phyloP scores from a whole-genome alignment of 202 grass and related monocot species.

The Bolboschoenoplectus hybrid region DNA sequence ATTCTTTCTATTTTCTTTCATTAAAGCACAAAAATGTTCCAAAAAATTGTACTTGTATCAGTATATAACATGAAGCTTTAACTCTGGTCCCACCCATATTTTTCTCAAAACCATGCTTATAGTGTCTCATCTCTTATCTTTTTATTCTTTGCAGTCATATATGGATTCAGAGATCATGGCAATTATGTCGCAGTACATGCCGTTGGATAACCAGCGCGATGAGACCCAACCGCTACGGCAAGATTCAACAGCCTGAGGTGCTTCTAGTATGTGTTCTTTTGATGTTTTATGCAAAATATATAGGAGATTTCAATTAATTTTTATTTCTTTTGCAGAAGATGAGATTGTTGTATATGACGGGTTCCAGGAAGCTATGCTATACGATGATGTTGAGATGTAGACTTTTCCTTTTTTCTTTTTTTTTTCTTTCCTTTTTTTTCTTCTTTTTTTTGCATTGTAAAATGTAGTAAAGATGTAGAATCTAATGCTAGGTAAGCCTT shows the following conservation, averaged over 20 bases:
- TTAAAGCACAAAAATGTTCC: not conserved
- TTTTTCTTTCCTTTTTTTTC: too few relatives aligned
- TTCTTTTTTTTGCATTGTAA: not conserved
- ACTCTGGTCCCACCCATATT: not conserved
- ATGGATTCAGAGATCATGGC: constrained; percentile 99
- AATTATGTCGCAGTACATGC: constrained; percentile 99
- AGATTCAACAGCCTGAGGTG: constrained; percentile 54
- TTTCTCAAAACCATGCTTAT: not conserved
- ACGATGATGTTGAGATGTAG: not conserved
- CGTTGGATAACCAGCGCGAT: constrained; percentile 78
- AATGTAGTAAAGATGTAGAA: constrained; percentile 36
- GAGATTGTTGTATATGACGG: not conserved
- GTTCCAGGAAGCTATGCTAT: constrained; percentile 17
- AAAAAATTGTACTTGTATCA: not conserved
- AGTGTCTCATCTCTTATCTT: not conserved
- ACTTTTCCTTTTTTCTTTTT: not conserved
- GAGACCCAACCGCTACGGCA: constrained; percentile 69
- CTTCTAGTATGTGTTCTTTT: not conserved
- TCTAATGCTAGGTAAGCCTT: not conserved
- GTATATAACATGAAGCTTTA: not conserved
- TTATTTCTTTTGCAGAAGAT: constrained; percentile 20
- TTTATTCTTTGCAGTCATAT: constrained; percentile 64
- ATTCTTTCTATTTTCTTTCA: not conserved
- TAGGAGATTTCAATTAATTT: not conserved
- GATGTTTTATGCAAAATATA: not conserved